Conservation (phyloP, 352 stramenopile species). For the Phytophthora nicotianae region DNA sequence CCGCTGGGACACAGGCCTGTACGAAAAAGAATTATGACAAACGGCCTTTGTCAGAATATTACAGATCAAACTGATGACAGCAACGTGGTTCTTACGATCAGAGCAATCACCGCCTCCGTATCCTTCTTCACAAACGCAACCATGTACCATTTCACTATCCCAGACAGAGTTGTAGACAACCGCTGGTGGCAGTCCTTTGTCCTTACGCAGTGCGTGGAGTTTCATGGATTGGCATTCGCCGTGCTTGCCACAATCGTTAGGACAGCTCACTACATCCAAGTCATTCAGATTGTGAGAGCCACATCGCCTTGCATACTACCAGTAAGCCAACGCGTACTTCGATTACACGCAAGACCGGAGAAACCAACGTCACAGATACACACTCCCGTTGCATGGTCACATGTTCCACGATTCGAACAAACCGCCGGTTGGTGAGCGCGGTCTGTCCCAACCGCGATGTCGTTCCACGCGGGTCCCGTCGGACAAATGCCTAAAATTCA, state of each 20-base stretch:
- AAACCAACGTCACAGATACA: slow-evolving; percentile 84
- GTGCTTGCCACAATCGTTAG: slow-evolving; percentile 63
- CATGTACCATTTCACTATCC: slow-evolving; percentile 90
- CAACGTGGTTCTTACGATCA: slow-evolving; percentile 44
- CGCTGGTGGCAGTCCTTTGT: slow-evolving; percentile 50
- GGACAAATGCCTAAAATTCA: slow-evolving; percentile 53
- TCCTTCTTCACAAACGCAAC: slow-evolving; percentile 87
- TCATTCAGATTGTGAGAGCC: not conserved
- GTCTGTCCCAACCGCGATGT: slow-evolving; percentile 59
- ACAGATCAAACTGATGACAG: not conserved
- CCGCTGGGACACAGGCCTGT: slow-evolving; percentile 52
- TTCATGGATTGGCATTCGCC: slow-evolving; percentile 80
- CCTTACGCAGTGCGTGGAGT: slow-evolving; percentile 63
- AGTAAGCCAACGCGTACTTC: slow-evolving; percentile 41
- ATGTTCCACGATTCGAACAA: slow-evolving; percentile 75
- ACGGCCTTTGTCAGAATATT: slow-evolving; percentile 1
- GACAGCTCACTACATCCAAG: slow-evolving; percentile 57
- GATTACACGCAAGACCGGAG: slow-evolving; percentile 78
- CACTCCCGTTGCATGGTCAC: slow-evolving; percentile 61
- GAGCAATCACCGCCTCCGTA: slow-evolving; percentile 90
- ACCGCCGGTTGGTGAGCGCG: slow-evolving; percentile 52
- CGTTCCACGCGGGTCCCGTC: slow-evolving; percentile 59
- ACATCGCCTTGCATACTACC: not conserved
- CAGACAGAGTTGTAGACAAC: slow-evolving; percentile 68
- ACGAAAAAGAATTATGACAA: not conserved